Evolutionary conservation across 441 rosid genomes (phyloP).

Genomic region (Arabidopsis lyrata): DNA sequence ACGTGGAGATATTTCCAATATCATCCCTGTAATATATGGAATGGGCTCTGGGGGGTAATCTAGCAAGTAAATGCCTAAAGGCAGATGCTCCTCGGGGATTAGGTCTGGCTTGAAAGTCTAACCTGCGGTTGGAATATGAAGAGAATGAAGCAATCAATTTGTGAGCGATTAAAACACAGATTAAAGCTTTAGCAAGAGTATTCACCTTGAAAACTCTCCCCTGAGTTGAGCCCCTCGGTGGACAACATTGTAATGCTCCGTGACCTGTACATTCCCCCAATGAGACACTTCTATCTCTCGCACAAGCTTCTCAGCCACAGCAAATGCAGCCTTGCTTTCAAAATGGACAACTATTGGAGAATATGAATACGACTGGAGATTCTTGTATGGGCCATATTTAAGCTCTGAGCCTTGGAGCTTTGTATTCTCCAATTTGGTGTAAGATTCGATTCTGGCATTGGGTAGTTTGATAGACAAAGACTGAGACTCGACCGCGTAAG

Average conservation of each 20-base stretch:
- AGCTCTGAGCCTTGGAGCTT: slow-evolving; percentile 78
- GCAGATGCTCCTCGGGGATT: slow-evolving; percentile 73
- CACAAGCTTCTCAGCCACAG: slow-evolving; percentile 78
- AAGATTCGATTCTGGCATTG: slow-evolving; percentile 76
- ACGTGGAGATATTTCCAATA: slow-evolving; percentile 97
- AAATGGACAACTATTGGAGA: slow-evolving; percentile 80
- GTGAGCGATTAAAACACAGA: not conserved
- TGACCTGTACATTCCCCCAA: slow-evolving; percentile 93
- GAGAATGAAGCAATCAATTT: slow-evolving; percentile 32
- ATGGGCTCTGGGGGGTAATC: slow-evolving; percentile 92
- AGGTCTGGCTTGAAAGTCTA: slow-evolving; percentile 87
- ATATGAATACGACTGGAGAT: slow-evolving; percentile 72
- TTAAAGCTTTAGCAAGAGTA: not conserved
- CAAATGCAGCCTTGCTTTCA: slow-evolving; percentile 85
- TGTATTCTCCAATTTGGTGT: slow-evolving; percentile 70
- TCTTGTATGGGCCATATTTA: slow-evolving; percentile 90
- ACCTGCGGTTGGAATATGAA: slow-evolving; percentile 55
- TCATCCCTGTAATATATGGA: slow-evolving; percentile 94
- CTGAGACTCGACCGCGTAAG: slow-evolving; percentile 77
- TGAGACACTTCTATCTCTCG: slow-evolving; percentile 95
- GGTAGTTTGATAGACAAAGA: slow-evolving; percentile 77
- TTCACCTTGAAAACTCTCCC: slow-evolving; percentile 95
- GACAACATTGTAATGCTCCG: slow-evolving; percentile 78
- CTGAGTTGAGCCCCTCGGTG: slow-evolving; percentile 85
- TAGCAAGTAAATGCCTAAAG: slow-evolving; percentile 71